Percentiles rank a stretch among this genome's conserved stretches.
Evolutionary conservation across 495 filamentous ascomycete species (phyloP).

Genomic region (Delitschia confertaspora): DNA sequence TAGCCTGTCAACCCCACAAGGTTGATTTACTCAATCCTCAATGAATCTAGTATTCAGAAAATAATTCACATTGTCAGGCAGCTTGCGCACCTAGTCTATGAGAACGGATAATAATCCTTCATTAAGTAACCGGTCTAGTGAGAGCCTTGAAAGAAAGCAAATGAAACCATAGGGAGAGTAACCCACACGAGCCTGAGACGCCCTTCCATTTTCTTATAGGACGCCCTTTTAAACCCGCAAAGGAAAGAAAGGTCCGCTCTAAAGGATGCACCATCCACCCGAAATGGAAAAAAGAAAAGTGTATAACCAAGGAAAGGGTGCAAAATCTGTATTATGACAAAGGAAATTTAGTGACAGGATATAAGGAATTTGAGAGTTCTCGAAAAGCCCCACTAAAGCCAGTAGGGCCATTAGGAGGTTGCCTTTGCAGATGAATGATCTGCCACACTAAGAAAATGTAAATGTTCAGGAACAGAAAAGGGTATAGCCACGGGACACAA

Average conservation of each 20-base stretch:
- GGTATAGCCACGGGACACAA: constrained; percentile 27
- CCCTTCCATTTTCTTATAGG: constrained; percentile 21
- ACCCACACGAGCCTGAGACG: constrained; percentile 17
- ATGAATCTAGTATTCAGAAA: neutral
- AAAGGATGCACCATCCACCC: no score
- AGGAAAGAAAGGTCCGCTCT: constrained; percentile 5
- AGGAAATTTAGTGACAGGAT: no score
- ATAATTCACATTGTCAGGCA: neutral
- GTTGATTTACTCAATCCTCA: no score
- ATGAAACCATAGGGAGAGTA: constrained; percentile 6
- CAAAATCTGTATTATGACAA: no score
- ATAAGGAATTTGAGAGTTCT: no score
- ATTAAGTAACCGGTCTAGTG: constrained; percentile 30
- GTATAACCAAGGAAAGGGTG: no score
- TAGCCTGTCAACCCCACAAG: no score
- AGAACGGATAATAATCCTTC: constrained; percentile 23
- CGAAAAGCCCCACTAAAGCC: no score
- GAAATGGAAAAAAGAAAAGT: no score
- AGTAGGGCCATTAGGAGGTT: no score
- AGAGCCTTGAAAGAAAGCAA: constrained; percentile 9
- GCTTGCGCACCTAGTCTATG: constrained; percentile 11
- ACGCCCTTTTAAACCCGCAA: constrained; percentile 17
- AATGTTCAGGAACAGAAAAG: constrained; percentile 23
- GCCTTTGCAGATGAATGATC: no score
- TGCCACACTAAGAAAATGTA: no score